A percentile compares a stretch with the other conserved stretches of the same genome.
Conservation (phyloP, 225 moss, liverwort and hornwort genomes). For the Rhytidiadelphus loreus region DNA sequence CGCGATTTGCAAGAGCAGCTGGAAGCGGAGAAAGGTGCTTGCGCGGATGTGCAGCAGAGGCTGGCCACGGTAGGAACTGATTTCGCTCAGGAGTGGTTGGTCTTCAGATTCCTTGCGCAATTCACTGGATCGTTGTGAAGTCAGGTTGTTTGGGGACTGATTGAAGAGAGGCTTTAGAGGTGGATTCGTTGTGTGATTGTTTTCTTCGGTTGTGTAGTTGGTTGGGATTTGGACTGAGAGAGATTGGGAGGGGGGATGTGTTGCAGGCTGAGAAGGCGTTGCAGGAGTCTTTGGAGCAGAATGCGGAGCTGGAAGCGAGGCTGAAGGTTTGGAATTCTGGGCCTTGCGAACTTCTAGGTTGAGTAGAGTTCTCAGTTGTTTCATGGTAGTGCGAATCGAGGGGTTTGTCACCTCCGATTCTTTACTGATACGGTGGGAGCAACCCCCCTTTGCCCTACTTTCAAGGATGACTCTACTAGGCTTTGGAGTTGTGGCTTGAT, state of each 20-base stretch:
- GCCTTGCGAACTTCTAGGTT: not conserved
- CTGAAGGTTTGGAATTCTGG: not conserved
- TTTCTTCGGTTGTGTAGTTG: not conserved
- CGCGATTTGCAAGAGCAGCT: conserved; percentile 60
- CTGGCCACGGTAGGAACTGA: not conserved
- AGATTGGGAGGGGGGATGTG: not conserved
- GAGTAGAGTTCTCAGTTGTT: not conserved
- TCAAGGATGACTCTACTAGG: not conserved
- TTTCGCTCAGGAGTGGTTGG: not conserved
- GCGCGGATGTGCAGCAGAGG: conserved; percentile 36
- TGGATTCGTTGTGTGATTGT: not conserved
- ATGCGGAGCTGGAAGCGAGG: conserved; percentile 8
- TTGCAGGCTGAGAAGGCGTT: conserved; percentile 16
- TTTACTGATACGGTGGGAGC: not conserved
- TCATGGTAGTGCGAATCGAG: not conserved
- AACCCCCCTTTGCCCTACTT: not conserved
- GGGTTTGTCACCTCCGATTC: not conserved
- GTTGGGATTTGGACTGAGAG: not conserved
- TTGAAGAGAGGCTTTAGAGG: not conserved
- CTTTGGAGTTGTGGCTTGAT: not conserved
- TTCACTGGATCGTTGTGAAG: not conserved
- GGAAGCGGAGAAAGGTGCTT: conserved; percentile 66
- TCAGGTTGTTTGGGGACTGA: not conserved
- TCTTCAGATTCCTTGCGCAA: not conserved
- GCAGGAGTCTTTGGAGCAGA: conserved; percentile 8